Evolutionary conservation across 495 filamentous ascomycete species (phyloP), one percentile per base, ranked within the genome.

Genomic region (Baudoinia panamericana): DNA sequence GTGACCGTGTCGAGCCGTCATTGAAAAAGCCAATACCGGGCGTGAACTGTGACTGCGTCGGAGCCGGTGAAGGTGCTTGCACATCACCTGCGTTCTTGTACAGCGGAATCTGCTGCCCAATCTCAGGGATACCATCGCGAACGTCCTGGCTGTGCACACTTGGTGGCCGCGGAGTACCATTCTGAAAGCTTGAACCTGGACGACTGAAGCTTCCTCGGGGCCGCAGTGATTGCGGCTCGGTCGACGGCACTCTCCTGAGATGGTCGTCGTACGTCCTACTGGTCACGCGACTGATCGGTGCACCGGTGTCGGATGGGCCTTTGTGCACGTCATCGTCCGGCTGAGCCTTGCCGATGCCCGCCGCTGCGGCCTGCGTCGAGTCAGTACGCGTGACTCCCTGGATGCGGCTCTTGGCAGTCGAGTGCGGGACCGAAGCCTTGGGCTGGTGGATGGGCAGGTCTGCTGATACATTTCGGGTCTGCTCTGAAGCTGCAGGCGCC

Each of bases 61-160:
- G 82, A 12, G 80, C 73, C 3, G 87, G 84, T 0, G 92, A 87
- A 0, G 90, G 90, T 10, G 90, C 90, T 62, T 99, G 90, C 8
- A 99, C 92, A 60, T 96, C 90, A 30, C 90, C 90, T 27, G 86
- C 87, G 62, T 92, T 76, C 25, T 78, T 78, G 54, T 88, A 80
- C 85, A 99, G 93, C 24, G 90, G 92, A 16, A 96, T 87, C 51
- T 84, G 72, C 54, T 76, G 69, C 26, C 86, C 86, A 46, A 93
- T 90, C 54, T 88, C 81, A 9, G 86, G 88, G 46, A 94, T 93
- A 10, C 88, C 55, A 5, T 54, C 75, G 38, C 68, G 37, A 67
- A 67, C 38, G 54, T 69, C 23, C 53, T 61, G 40, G 63, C 52
- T 39, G 44, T 44, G 46, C 16, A 43, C 13, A 20, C 51, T 50